Conservation (phyloP, 768 basidiomycete genomes). For the Hericium erinaceus region DNA sequence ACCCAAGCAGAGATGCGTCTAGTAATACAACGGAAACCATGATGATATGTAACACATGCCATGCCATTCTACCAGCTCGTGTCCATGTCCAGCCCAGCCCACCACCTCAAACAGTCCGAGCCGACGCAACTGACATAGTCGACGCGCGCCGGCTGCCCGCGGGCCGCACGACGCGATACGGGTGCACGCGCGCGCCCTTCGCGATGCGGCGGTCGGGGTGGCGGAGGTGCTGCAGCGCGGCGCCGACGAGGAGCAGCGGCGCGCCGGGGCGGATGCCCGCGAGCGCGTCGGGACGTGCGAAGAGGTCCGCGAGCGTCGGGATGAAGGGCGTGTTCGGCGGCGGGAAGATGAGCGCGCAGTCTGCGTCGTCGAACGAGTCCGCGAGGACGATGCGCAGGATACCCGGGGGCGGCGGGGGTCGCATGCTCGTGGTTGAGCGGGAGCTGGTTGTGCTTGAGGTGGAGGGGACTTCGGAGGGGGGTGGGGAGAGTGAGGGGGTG, state of each 20-base stretch:
- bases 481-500: constrained; percentile 7
- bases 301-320: constrained; percentile 11
- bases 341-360: constrained; percentile 41
- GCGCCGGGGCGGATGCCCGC: constrained; percentile 8
- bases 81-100: too few relatives aligned
- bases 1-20: too few relatives aligned
- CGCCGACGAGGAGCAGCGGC: constrained; percentile 41
- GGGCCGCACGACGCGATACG: constrained; percentile 37
- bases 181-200: constrained; percentile 43
- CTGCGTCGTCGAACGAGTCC: constrained; percentile 34
- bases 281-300: constrained; percentile 10
- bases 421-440: constrained; percentile 9
- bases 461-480: constrained; percentile 6
- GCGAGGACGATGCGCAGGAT: constrained; percentile 15
- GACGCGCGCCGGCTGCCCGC: not conserved
- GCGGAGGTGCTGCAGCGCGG: constrained; percentile 37
- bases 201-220: constrained; percentile 30
- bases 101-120: too few relatives aligned
- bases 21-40: too few relatives aligned
- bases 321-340: constrained; percentile 20
- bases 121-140: not conserved
- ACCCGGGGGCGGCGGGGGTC: constrained; percentile 3
- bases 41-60: too few relatives aligned
- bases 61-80: too few relatives aligned
- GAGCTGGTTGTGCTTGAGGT: not conserved